Conservation (phyloP, 1,284 basidiomycete species). For the Crepidotus sp. region DNA sequence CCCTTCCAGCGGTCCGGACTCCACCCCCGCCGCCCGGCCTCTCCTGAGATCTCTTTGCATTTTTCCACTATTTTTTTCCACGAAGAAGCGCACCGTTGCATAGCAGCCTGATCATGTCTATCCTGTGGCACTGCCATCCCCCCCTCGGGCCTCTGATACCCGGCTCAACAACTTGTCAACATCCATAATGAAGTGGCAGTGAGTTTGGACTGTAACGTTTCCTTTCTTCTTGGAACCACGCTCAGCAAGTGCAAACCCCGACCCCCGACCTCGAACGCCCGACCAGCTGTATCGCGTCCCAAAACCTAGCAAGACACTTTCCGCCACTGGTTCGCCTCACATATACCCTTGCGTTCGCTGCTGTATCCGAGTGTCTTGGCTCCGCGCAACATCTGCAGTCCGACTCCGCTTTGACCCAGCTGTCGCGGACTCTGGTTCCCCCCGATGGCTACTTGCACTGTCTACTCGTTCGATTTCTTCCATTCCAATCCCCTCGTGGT, state of each 20-base stretch:
- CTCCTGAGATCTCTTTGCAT: background rate
- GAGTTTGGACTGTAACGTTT: background rate
- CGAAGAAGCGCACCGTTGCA: background rate
- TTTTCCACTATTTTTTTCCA: no score
- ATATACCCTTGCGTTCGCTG: background rate
- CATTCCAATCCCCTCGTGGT: background rate
- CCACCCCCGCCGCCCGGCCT: no score
- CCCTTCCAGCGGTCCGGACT: no score
- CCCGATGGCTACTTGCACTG: background rate
- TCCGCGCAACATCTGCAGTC: background rate
- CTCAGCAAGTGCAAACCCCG: background rate
- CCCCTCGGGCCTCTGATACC: background rate
- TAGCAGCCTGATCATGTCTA: background rate
- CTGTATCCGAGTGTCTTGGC: background rate
- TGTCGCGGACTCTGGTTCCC: background rate
- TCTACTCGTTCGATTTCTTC: background rate
- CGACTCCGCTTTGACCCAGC: background rate
- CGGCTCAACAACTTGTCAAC: background rate
- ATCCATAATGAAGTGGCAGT: background rate
- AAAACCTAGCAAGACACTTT: no score
- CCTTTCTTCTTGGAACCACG: no score
- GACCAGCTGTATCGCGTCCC: background rate
- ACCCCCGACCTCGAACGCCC: background rate
- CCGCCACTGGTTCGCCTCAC: background rate
- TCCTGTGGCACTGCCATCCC: no score